Conservation (phyloP, 2,329 filamentous ascomycete species). For the Cercospora sojina region DNA sequence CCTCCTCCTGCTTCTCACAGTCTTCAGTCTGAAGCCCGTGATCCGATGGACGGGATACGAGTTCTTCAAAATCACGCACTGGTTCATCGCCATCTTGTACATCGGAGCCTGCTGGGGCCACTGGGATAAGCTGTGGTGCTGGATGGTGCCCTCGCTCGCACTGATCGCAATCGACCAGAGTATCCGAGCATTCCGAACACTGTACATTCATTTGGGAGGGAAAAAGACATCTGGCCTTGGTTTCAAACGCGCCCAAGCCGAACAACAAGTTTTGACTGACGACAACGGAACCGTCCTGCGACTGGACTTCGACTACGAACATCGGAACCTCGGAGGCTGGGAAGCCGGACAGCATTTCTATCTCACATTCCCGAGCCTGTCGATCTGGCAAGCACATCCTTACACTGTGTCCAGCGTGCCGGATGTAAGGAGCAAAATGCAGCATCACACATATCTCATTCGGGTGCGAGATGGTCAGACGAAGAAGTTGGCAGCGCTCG, state of each 20-base stretch:
- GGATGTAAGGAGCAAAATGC: conserved; percentile 33
- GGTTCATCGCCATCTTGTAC: conserved; percentile 70
- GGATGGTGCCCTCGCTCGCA: conserved; percentile 64
- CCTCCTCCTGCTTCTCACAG: conserved; percentile 60
- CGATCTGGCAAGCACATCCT: conserved; percentile 70
- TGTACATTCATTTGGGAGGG: conserved; percentile 53
- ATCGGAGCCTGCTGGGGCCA: conserved; percentile 75
- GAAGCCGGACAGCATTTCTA: conserved; percentile 69
- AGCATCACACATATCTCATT: conserved; percentile 41
- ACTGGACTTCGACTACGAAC: conserved; percentile 63
- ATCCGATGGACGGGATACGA: conserved; percentile 72
- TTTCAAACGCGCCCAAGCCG: conserved; percentile 56
- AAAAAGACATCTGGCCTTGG: conserved; percentile 43
- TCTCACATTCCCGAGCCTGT: conserved; percentile 64
- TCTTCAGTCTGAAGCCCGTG: conserved; percentile 59
- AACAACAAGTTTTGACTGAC: conserved; percentile 56
- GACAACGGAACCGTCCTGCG: conserved; percentile 63
- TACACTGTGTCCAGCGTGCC: conserved; percentile 63
- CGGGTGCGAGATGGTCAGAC: conserved; percentile 56
- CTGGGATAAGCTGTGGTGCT: conserved; percentile 67
- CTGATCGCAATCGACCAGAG: conserved; percentile 66
- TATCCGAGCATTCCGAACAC: conserved; percentile 58
- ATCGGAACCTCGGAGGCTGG: conserved; percentile 54
- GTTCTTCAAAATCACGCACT: conserved; percentile 67
- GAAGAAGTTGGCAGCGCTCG: conserved; percentile 52